A percentile compares a stretch with the other conserved stretches of the same genome.
Conservation (phyloP, 2,329 filamentous ascomycete species). For the Aspergillus neoniger region DNA sequence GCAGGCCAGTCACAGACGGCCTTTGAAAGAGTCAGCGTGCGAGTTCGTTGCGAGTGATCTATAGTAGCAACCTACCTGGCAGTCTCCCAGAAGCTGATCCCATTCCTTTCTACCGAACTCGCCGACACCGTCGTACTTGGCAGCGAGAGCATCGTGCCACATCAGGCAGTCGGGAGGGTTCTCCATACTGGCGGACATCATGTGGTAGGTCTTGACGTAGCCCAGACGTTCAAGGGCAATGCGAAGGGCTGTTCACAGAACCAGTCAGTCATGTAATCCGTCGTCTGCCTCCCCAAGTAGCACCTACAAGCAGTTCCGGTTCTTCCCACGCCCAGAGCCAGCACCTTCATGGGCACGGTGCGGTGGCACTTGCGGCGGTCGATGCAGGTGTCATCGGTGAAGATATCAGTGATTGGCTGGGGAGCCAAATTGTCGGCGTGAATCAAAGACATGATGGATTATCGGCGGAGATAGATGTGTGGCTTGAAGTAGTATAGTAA, state of each 20-base stretch:
- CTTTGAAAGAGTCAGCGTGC: slow-evolving; percentile 27
- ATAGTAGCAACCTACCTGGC: slow-evolving; percentile 41
- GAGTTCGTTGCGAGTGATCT: neutral
- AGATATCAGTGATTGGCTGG: slow-evolving; percentile 46
- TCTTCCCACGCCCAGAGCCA: slow-evolving; percentile 68
- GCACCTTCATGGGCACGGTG: slow-evolving; percentile 70
- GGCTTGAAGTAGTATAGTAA: neutral
- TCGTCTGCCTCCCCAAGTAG: neutral
- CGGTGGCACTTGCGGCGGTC: slow-evolving; percentile 66
- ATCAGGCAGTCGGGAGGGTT: slow-evolving; percentile 68
- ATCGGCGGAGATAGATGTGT: neutral
- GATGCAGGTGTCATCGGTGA: slow-evolving; percentile 68
- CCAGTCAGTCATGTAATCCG: slow-evolving; percentile 11
- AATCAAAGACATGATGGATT: slow-evolving; percentile 35
- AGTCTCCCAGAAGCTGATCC: slow-evolving; percentile 68
- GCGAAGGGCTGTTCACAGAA: slow-evolving; percentile 55
- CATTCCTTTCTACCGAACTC: slow-evolving; percentile 67
- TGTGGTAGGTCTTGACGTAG: slow-evolving; percentile 71
- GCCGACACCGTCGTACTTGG: slow-evolving; percentile 63
- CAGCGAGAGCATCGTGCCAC: slow-evolving; percentile 69
- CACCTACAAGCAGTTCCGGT: slow-evolving; percentile 69
- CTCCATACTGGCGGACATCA: slow-evolving; percentile 70
- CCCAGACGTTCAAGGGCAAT: slow-evolving; percentile 67
- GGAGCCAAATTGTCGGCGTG: slow-evolving; percentile 42
- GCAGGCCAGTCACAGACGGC: slow-evolving; percentile 71